Evolutionary conservation across 345 rosid genomes (phyloP).

Genomic region (Pelargonium nanum): DNA sequence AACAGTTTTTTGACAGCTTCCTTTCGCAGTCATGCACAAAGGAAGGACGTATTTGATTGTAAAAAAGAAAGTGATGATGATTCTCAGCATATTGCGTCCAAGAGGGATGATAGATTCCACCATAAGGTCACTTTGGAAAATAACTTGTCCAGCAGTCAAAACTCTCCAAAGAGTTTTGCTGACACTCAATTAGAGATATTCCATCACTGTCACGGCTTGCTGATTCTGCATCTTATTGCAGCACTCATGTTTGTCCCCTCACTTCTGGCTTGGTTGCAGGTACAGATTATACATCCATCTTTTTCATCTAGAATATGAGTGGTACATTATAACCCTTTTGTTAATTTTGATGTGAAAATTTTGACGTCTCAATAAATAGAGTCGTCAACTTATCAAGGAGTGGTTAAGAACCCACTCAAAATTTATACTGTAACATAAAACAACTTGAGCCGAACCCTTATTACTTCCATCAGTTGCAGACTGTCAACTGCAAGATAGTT

Average conservation of each 20-base stretch:
- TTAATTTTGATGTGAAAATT: no score
- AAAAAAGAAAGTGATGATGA: constrained; percentile 24
- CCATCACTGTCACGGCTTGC: constrained; percentile 71
- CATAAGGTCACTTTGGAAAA: constrained; percentile 25
- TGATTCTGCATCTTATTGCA: constrained; percentile 68
- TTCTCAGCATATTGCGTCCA: constrained; percentile 25
- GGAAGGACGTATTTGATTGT: constrained; percentile 37
- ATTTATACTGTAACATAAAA: not conserved
- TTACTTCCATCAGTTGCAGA: not conserved
- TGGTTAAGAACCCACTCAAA: not conserved
- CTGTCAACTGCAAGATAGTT: no score
- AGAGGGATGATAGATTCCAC: constrained; percentile 25
- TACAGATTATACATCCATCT: constrained; percentile 15
- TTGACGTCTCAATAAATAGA: not conserved
- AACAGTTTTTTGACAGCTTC: constrained; percentile 65
- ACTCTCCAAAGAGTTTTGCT: constrained; percentile 40
- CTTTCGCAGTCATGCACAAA: constrained; percentile 40
- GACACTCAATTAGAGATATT: constrained; percentile 81
- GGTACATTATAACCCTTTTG: no score
- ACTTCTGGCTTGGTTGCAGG: constrained; percentile 88
- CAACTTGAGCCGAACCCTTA: not conserved
- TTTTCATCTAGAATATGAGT: not conserved
- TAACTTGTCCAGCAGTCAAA: constrained; percentile 29
- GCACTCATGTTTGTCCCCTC: constrained; percentile 86
- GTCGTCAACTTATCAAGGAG: no score